Evolutionary conservation across 2,329 filamentous ascomycete genomes (phyloP), one percentile per base, ranked within the genome.

Genomic region (Macrophomina tecta): DNA sequence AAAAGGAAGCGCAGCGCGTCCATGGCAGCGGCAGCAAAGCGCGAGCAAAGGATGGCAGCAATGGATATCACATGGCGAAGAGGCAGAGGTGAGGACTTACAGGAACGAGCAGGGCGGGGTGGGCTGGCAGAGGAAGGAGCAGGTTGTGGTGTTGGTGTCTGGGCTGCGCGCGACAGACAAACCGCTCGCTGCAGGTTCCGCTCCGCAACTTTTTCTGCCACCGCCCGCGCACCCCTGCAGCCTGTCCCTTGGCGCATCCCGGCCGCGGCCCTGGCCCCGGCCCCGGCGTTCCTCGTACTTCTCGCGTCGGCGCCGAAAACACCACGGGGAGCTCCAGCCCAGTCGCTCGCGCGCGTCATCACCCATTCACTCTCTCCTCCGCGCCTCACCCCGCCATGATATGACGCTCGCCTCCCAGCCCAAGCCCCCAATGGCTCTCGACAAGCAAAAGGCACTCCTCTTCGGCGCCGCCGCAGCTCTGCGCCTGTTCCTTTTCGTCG

Each of bases 401-500:
- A 62, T 62, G 58, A 62, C 58, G 30, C 42, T 42, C 63, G 52
- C 52, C 16, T 34, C 51, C 42, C 51, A n/a, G 9, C 30, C 52
- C 18, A 30, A n/a, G 63, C 53, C 51, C 51, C 52, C 63, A 58
- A 87, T 88, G 85, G 79, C 79, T 65, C 78, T 87, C 69, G 84
- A 87, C 72, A 81, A 82, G 74, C 85, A 86, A 78, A 90, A 88
- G 80, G 82, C 84, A 58, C 83, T 86, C 74, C 85, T 97, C 67
- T 97, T 93, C 77, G 84, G 85, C 68, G 88, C 88, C 63, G 94
- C 94, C 67, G 90, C 91, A 66, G 86, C 89, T 69, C 83, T 98
- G 72, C 90, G 95, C 72, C 84, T 98, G 68, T 81, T 92, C 66
- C 86, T 98, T 64, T 94, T 93, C 77, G 84, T 89, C 68, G 84